Conservation (phyloP, 208 protist species). For the Trypanosoma scelopori region DNA sequence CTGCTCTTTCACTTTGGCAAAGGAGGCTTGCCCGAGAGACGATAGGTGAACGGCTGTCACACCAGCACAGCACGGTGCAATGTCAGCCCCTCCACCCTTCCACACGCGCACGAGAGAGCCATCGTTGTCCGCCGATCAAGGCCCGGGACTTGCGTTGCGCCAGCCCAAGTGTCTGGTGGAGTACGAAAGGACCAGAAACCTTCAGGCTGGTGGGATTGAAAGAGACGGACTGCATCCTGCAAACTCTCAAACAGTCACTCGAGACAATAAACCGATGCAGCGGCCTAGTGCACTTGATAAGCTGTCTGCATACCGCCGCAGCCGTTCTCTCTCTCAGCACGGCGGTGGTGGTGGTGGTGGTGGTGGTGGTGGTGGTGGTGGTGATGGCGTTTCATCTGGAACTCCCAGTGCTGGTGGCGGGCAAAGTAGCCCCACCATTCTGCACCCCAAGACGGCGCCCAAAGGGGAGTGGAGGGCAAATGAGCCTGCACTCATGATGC, state of each 20-base stretch:
- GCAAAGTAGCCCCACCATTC: too few relatives aligned
- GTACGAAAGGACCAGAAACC: neutral
- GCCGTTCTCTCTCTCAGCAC: conserved; percentile 7
- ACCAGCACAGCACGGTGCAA: too few relatives aligned
- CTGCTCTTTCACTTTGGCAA: neutral
- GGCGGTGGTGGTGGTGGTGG: neutral
- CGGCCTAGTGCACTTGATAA: conserved; percentile 17
- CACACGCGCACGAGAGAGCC: conserved; percentile 1
- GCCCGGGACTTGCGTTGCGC: neutral
- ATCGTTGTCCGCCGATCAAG: neutral
- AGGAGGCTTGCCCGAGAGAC: too few relatives aligned
- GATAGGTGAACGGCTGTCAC: too few relatives aligned
- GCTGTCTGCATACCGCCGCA: conserved; percentile 16
- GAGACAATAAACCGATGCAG: neutral
- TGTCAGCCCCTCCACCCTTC: neutral
- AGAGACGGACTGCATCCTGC: neutral
- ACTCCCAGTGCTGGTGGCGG: too few relatives aligned
- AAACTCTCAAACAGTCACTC: neutral
- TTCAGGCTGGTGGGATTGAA: neutral
- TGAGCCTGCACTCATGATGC: neutral
- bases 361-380: neutral
- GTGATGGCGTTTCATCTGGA: neutral
- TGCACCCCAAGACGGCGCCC: too few relatives aligned
- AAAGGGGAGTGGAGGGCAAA: neutral
- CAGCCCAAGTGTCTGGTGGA: conserved; percentile 18